Evolutionary conservation across 176 grass and related monocot species (phyloP).

Genomic region (Poa annua): DNA sequence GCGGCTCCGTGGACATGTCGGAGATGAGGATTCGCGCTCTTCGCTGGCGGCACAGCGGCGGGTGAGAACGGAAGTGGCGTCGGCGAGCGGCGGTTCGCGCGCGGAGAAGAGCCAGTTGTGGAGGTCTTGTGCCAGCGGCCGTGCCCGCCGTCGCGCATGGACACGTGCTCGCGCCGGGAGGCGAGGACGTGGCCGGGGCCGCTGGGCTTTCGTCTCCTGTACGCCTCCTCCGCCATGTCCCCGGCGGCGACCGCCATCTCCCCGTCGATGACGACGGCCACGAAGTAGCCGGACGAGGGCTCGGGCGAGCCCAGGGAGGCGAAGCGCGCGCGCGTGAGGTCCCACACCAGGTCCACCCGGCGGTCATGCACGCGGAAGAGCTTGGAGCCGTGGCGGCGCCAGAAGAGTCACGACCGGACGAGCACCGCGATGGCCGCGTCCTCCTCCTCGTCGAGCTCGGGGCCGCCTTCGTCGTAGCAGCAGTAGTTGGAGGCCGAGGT

Average conservation of each 20-base stretch:
- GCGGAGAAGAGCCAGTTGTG: conserved; percentile 86
- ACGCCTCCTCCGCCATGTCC: conserved; percentile 78
- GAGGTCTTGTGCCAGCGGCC: conserved; percentile 59
- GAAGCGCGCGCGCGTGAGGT: conserved; percentile 75
- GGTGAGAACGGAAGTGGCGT: conserved; percentile 14
- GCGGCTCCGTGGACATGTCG: too few relatives aligned
- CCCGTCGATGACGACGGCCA: conserved; percentile 66
- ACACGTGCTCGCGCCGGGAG: conserved; percentile 74
- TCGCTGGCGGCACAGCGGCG: conserved; percentile 41
- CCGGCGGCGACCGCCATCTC: conserved; percentile 78
- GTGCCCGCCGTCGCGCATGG: conserved; percentile 40
- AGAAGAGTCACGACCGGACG: conserved; percentile 72
- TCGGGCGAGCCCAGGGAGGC: conserved; percentile 52
- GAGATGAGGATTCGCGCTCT: not conserved
- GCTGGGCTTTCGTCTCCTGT: conserved; percentile 59
- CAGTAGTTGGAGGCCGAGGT: conserved; percentile 47
- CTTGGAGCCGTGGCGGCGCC: conserved; percentile 71
- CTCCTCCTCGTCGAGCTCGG: conserved; percentile 47
- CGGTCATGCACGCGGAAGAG: conserved; percentile 51
- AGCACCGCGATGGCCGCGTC: conserved; percentile 43
- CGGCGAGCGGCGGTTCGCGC: conserved; percentile 29
- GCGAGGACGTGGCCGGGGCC: conserved; percentile 44
- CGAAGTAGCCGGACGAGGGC: conserved; percentile 71
- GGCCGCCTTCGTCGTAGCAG: conserved; percentile 19
- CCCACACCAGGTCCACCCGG: conserved; percentile 67